These are phyloP conservation scores for Dryas alaskensis DNA, from an alignment of 306 rosid genomes.

Conservation along the genomic window DNA sequence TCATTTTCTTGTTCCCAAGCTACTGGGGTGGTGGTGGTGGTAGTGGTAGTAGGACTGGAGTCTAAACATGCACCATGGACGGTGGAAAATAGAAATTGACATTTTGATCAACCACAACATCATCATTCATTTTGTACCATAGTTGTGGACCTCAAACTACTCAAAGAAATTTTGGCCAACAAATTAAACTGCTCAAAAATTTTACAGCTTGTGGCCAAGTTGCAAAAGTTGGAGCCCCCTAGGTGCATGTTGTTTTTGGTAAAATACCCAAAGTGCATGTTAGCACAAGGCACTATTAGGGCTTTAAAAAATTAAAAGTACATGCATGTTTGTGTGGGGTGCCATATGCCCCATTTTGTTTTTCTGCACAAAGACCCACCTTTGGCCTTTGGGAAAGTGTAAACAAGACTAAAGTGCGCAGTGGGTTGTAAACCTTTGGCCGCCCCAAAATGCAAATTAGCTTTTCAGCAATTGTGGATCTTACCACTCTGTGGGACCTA, in stretches of 20 bases:
- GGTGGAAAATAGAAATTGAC: constrained; percentile 18
- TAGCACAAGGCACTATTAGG: constrained; percentile 22
- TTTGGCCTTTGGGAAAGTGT: constrained; percentile 26
- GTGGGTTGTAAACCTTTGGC: constrained; percentile 39
- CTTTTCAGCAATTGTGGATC: constrained; percentile 37
- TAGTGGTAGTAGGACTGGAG: neutral
- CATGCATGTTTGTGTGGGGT: constrained; percentile 25
- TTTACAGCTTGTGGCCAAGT: neutral
- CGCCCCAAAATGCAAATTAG: constrained; percentile 37
- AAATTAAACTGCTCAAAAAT: neutral
- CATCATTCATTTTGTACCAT: neutral
- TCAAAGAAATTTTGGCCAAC: neutral
- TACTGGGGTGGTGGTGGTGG: neutral
- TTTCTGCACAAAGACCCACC: too few species aligned
- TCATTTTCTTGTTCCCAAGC: constrained; percentile 38
- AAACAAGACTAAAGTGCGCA: constrained; percentile 28
- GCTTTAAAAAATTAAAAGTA: neutral
- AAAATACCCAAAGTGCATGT: neutral
- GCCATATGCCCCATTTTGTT: neutral
- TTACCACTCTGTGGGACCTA: constrained; percentile 38
- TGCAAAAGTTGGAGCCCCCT: neutral
- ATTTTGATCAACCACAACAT: constrained; percentile 32
- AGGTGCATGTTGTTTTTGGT: constrained; percentile 12
- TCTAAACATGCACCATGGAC: constrained; percentile 22
- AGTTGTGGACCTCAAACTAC: constrained; percentile 16